A percentile compares a stretch with the other conserved stretches of the same genome.
Evolutionary conservation across 2,329 filamentous ascomycete species (phyloP).

Genomic region (Ilyonectria robusta): DNA sequence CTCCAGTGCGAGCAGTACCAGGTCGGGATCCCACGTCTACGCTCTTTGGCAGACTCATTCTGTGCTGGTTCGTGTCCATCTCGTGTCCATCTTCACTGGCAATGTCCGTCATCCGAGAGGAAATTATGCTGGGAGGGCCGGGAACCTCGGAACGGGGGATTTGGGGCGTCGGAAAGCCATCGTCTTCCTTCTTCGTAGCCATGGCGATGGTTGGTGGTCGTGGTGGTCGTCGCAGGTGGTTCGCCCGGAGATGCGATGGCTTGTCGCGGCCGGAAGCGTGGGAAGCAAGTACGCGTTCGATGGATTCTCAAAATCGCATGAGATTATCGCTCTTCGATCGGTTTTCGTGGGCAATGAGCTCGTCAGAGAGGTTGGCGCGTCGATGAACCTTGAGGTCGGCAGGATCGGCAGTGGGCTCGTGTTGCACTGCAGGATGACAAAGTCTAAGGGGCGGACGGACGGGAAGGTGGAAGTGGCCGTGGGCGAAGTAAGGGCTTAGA

Average conservation of each 20-base stretch:
- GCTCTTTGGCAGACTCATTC: conserved; percentile 52
- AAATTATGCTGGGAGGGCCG: conserved; percentile 76
- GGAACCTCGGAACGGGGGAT: conserved; percentile 58
- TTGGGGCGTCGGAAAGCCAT: conserved; percentile 56
- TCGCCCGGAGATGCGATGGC: conserved; percentile 31
- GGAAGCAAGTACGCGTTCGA: conserved; percentile 25
- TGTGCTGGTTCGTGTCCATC: conserved; percentile 50
- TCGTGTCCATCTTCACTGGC: conserved; percentile 69
- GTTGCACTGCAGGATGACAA: conserved; percentile 39
- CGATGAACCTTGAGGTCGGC: conserved; percentile 41
- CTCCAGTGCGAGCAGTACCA: conserved; percentile 66
- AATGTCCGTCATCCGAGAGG: conserved; percentile 79
- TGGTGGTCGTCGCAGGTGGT: conserved; percentile 33
- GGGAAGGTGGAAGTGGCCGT: conserved; percentile 23
- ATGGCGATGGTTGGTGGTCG: conserved; percentile 48
- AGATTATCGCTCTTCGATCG: conserved; percentile 11
- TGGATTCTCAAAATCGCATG: conserved; percentile 23
- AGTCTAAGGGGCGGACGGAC: conserved; percentile 39
- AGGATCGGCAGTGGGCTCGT: conserved; percentile 46
- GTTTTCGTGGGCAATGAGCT: conserved; percentile 11
- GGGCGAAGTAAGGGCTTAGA: conserved; percentile 22
- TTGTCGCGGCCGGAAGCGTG: conserved; percentile 22
- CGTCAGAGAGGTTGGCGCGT: conserved; percentile 33
- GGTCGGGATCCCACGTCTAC: conserved; percentile 66
- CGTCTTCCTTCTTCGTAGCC: conserved; percentile 58